Evolutionary conservation across 2,329 filamentous ascomycete species (phyloP).

Genomic region (Pseudogymnoascus sp.): DNA sequence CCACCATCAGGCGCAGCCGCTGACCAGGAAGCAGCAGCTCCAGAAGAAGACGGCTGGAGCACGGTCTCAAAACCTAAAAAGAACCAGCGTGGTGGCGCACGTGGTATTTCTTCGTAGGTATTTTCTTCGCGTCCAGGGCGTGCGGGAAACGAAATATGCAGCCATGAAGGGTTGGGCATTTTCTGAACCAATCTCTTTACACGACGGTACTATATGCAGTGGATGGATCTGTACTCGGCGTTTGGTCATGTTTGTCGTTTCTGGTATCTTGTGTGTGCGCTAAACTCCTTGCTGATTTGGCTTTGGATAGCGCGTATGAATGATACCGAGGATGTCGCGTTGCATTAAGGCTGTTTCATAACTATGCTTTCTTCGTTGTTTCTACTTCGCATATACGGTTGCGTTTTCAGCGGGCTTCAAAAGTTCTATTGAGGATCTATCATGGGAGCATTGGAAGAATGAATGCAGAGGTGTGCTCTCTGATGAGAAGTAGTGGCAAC

Average conservation of each 20-base stretch:
- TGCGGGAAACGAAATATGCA: slow-evolving; percentile 2
- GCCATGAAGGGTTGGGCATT: slow-evolving; percentile 5
- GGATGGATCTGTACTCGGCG: slow-evolving; percentile 6
- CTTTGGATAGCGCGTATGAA: slow-evolving; percentile 9
- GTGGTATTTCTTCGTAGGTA: slow-evolving; percentile 26
- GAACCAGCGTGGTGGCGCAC: slow-evolving; percentile 28
- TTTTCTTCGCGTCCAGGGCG: slow-evolving; percentile 1
- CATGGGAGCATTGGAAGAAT: slow-evolving; percentile 6
- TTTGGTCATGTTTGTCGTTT: slow-evolving; percentile 7
- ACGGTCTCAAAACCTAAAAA: slow-evolving; percentile 40
- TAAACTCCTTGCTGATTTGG: slow-evolving; percentile 8
- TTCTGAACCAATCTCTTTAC: slow-evolving; percentile 5
- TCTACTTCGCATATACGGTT: slow-evolving; percentile 7
- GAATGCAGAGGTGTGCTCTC: slow-evolving; percentile 1
- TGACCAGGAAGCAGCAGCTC: slow-evolving; percentile 30
- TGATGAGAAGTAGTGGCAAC: slow-evolving; percentile 4
- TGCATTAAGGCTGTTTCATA: slow-evolving; percentile 4
- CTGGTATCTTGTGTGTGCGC: slow-evolving; percentile 4
- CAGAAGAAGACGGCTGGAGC: slow-evolving; percentile 57
- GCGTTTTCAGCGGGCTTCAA: slow-evolving; percentile 6
- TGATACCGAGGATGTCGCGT: slow-evolving; percentile 4
- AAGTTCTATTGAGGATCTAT: slow-evolving; percentile 6
- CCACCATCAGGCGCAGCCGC: slow-evolving; percentile 33
- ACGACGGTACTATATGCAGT: slow-evolving; percentile 8
- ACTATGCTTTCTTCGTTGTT: slow-evolving; percentile 6